These are phyloP conservation scores for Didymella sp. DNA, from an alignment of 2,329 filamentous ascomycete genomes.

Conservation along the genomic window DNA sequence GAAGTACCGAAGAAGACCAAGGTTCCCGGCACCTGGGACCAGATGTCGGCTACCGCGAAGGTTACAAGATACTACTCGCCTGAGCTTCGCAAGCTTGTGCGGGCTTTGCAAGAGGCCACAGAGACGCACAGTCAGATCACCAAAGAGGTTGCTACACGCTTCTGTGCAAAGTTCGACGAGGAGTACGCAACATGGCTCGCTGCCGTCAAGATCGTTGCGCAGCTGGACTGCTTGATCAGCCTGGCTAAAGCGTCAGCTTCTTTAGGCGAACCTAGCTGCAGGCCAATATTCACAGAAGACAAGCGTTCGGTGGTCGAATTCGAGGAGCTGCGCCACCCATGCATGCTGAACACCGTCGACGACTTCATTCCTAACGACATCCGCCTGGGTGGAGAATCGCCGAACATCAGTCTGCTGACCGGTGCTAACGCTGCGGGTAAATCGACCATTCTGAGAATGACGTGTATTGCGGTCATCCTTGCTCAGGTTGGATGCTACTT, in stretches of 20 bases:
- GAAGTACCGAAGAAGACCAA: slow-evolving; percentile 87
- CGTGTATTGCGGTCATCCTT: slow-evolving; percentile 95
- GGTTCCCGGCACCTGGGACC: slow-evolving; percentile 87
- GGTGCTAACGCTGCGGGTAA: slow-evolving; percentile 98
- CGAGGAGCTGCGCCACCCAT: slow-evolving; percentile 89
- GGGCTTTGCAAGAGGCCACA: slow-evolving; percentile 89
- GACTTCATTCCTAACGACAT: slow-evolving; percentile 98
- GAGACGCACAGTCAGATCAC: slow-evolving; percentile 92
- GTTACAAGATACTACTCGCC: slow-evolving; percentile 95
- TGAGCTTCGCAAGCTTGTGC: slow-evolving; percentile 80
- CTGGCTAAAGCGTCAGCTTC: slow-evolving; percentile 86
- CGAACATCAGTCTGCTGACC: slow-evolving; percentile 90
- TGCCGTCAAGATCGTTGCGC: slow-evolving; percentile 87
- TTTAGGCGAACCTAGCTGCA: slow-evolving; percentile 84
- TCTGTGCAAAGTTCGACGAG: slow-evolving; percentile 87
- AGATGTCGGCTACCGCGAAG: slow-evolving; percentile 91
- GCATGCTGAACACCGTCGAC: slow-evolving; percentile 85
- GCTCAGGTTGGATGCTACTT: slow-evolving; percentile 95
- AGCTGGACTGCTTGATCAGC: slow-evolving; percentile 94
- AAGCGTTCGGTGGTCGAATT: slow-evolving; percentile 91
- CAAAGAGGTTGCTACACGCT: slow-evolving; percentile 81
- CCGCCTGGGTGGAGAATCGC: slow-evolving; percentile 76
- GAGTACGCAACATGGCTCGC: slow-evolving; percentile 86
- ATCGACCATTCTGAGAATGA: slow-evolving; percentile 95
- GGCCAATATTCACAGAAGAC: slow-evolving; percentile 84